These are phyloP conservation scores for Vachellia pachyceras DNA, from an alignment of 306 rosid genomes.

Conservation along the genomic window DNA sequence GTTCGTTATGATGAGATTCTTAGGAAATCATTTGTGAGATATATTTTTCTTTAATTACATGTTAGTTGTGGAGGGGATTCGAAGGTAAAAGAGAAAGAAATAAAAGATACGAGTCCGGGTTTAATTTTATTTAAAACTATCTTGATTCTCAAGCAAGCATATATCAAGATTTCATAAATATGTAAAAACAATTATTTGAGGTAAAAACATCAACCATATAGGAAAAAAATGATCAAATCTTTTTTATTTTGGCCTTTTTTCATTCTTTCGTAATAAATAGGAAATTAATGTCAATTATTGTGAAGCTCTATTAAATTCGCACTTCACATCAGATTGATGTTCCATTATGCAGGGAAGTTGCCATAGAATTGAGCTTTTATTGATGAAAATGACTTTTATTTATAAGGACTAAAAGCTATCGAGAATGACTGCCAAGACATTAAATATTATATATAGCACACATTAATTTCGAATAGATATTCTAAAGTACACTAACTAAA, in stretches of 20 bases:
- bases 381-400: background rate
- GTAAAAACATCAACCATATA: background rate
- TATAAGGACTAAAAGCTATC: background rate
- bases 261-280: background rate
- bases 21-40: background rate
- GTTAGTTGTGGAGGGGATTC: background rate
- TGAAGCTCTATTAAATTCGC: background rate
- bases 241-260: no score
- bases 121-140: no score
- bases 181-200: background rate
- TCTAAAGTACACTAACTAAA: background rate
- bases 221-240: background rate
- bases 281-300: background rate
- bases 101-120: background rate
- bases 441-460: background rate
- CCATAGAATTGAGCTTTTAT: background rate
- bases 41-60: background rate
- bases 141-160: background rate
- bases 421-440: background rate
- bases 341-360: background rate
- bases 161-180: background rate
- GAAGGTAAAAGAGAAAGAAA: background rate
- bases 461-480: background rate
- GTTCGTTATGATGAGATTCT: background rate
- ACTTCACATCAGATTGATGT: background rate